Conservation (phyloP, 306 rosid species). For the Trifolium subterraneum region DNA sequence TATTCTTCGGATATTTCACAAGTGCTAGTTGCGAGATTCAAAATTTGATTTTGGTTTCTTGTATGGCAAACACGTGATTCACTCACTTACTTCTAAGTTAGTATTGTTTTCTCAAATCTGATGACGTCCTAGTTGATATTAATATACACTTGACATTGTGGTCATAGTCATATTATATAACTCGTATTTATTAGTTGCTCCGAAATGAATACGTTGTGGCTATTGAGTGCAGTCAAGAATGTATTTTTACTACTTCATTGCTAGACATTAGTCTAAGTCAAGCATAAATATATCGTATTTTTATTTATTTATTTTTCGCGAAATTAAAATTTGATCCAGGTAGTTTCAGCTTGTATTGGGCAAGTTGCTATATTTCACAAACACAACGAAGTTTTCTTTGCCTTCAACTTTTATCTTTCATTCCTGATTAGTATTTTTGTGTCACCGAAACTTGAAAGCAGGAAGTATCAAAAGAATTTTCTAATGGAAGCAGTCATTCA, state of each 20-base stretch:
- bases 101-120: background rate
- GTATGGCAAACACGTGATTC: background rate
- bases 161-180: too few species aligned
- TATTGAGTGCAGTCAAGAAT: too few species aligned
- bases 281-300: too few species aligned
- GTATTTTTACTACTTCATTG: too few species aligned
- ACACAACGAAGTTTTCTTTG: background rate
- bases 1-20: background rate
- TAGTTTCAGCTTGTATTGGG: too few species aligned
- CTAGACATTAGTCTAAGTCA: too few species aligned
- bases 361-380: too few species aligned
- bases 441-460: constrained; percentile 47
- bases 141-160: too few species aligned
- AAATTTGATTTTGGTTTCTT: background rate
- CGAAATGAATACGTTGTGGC: too few species aligned
- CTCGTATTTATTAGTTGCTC: too few species aligned
- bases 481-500: constrained; percentile 63
- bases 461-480: constrained; percentile 75
- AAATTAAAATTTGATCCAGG: background rate
- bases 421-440: constrained; percentile 25
- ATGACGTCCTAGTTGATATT: too few species aligned
- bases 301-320: too few species aligned
- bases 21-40: constrained; percentile 7
- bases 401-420: constrained; percentile 13
- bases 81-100: constrained; percentile 2